Conservation (phyloP, 441 rosid species). For the Mallotus japonicus region DNA sequence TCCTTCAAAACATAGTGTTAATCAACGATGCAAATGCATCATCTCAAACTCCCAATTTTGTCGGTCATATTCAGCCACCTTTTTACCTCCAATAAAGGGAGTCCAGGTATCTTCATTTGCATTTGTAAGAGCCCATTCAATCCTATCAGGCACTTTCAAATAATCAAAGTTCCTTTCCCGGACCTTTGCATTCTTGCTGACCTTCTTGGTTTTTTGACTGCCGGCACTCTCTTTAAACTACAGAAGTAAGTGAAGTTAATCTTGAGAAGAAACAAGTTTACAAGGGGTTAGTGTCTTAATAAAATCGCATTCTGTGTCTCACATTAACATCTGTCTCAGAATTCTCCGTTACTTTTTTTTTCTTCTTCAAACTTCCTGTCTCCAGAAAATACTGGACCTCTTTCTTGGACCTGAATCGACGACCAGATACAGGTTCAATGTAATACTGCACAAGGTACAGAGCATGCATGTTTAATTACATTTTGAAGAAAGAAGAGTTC, state of each 20-base stretch:
- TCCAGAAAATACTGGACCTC: slow-evolving; percentile 69
- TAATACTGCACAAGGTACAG: slow-evolving; percentile 54
- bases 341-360: slow-evolving; percentile 35
- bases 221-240: slow-evolving; percentile 36
- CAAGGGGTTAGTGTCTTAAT: neutral
- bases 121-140: slow-evolving; percentile 53
- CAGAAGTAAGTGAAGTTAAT: slow-evolving; percentile 17
- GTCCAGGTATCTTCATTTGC: slow-evolving; percentile 46
- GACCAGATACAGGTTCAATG: slow-evolving; percentile 53
- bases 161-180: slow-evolving; percentile 46
- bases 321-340: slow-evolving; percentile 37
- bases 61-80: slow-evolving; percentile 43
- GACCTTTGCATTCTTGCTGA: slow-evolving; percentile 21
- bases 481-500: neutral
- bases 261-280: neutral
- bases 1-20: slow-evolving; percentile 10
- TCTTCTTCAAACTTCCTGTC: slow-evolving; percentile 43
- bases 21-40: slow-evolving; percentile 39
- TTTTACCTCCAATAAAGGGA: slow-evolving; percentile 39
- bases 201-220: slow-evolving; percentile 36
- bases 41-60: slow-evolving; percentile 67
- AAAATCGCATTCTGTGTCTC: slow-evolving; percentile 20
- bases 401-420: slow-evolving; percentile 65
- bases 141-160: slow-evolving; percentile 46
- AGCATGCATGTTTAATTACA: slow-evolving; percentile 2